Percentiles rank a stretch among this genome's conserved stretches.
phyloP scores from a whole-genome alignment of 306 rosid species.

The Hippophae rhamnoides region DNA sequence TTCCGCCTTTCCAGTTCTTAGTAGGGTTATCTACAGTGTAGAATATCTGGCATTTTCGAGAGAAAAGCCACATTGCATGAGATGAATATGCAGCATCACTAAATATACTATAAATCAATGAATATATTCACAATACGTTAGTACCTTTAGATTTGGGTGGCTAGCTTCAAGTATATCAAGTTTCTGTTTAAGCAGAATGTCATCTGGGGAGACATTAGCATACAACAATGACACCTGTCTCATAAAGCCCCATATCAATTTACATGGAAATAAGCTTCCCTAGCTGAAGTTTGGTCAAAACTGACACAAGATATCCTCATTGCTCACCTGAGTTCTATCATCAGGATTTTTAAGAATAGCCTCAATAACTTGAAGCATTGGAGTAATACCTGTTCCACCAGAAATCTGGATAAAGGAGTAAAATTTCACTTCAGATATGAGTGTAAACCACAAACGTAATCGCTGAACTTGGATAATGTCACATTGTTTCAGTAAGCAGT shows the following conservation, averaged over 20 bases:
- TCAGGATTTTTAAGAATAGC: constrained; percentile 90
- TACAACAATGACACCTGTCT: constrained; percentile 74
- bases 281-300: constrained; percentile 14
- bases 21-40: constrained; percentile 82
- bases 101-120: neutral
- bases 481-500: neutral
- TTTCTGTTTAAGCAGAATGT: constrained; percentile 89
- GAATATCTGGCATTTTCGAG: constrained; percentile 44
- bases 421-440: constrained; percentile 4
- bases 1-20: constrained; percentile 85
- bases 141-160: constrained; percentile 90
- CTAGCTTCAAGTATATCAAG: constrained; percentile 68
- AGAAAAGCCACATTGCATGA: constrained; percentile 3
- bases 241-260: constrained; percentile 24
- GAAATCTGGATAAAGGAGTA: constrained; percentile 55
- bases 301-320: constrained; percentile 14
- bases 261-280: no score
- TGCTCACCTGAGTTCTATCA: constrained; percentile 74
- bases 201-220: constrained; percentile 86
- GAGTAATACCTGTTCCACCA: constrained; percentile 95
- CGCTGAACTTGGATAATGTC: neutral
- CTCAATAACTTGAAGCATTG: constrained; percentile 94
- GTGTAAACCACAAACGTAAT: neutral
- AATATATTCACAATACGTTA: constrained; percentile 4
- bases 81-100: constrained; percentile 7